Base-by-base conservation (phyloP, 2,329 filamentous ascomycete species). In the Sarocladiaceae sp. region DNA sequence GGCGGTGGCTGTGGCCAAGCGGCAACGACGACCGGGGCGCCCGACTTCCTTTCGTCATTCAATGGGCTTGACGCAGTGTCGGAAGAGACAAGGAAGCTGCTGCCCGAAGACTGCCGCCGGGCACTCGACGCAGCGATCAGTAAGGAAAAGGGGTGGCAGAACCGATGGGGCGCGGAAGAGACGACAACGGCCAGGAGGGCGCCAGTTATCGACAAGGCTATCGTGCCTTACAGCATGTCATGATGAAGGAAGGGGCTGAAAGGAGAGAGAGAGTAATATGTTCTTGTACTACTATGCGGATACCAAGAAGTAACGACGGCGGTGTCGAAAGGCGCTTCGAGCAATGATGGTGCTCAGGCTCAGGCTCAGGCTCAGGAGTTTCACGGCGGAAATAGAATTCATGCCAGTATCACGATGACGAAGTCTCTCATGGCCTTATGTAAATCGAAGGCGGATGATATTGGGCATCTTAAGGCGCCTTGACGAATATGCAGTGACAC, bases 81-180 rank as follows among this genome's bases (percentile, higher is more conserved):
- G 1, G 73, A 80, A 41, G 83, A 88, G 9, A 71, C 88, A 50
- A 69, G 77, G 46, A 74, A 78, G 23, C 70, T 84, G 47, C 69
- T 90, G 47, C 84, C 83, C 1, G 63, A 74, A 1, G 81, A 87
- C 50, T 93, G 88, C 60, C 77, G 84, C 29, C 67, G 71, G 29
- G 84, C 86, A 0, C 89, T 95, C 50, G 71, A 88, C 42, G 69
- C 76, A 44, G 83, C 87, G 3, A 68, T 81, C 43, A 65, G 66
- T 10, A 71, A 74, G 45, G 87, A 95, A 62, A 62, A 66, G 48
- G 65, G 74, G 44, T 97, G 89, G 86, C 86, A 86, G 60, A 69
- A 64, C 24, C 75, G 73, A 50, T 95, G 89, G 88, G 77, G 76
- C 13, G 73, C 76, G 4, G 90, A 96, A 64, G 70, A 62, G 27